Conservation (phyloP, 352 stramenopile genomes). For the Globisporangium ultimum region DNA sequence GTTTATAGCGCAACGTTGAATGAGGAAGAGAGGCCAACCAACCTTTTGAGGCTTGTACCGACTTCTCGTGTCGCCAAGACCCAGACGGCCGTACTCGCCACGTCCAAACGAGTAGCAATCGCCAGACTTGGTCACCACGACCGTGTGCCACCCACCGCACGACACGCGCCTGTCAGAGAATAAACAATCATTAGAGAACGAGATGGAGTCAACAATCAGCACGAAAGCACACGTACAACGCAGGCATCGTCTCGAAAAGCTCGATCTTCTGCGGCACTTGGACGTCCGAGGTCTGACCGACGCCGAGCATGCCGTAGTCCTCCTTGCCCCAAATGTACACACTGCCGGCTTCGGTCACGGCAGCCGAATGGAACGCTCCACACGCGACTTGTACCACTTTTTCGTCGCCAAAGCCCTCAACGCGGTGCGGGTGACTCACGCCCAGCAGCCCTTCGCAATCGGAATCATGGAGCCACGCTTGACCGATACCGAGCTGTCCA, state of each 20-base stretch:
- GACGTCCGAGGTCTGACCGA: conserved; percentile 72
- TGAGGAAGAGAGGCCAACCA: neutral
- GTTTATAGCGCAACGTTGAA: too few relatives aligned
- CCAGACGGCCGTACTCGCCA: conserved; percentile 80
- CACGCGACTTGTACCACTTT: conserved; percentile 79
- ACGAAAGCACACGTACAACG: conserved; percentile 36
- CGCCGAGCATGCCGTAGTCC: conserved; percentile 85
- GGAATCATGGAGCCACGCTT: conserved; percentile 58
- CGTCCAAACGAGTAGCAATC: conserved; percentile 75
- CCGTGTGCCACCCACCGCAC: conserved; percentile 81
- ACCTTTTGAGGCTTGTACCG: conserved; percentile 63
- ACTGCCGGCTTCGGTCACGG: conserved; percentile 57
- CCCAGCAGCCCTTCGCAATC: conserved; percentile 57
- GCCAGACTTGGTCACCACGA: conserved; percentile 70
- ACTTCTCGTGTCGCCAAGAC: conserved; percentile 79
- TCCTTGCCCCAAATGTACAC: conserved; percentile 87
- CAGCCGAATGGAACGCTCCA: conserved; percentile 79
- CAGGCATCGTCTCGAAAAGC: conserved; percentile 67
- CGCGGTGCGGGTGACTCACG: conserved; percentile 49
- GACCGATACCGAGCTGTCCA: conserved; percentile 68
- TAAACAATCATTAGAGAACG: neutral
- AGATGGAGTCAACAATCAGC: neutral
- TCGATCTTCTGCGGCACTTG: conserved; percentile 52
- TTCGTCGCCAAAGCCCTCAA: conserved; percentile 66
- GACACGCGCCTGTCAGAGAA: conserved; percentile 52